Evolutionary conservation across 345 rosid genomes (phyloP), one percentile per base, ranked within the genome.

Genomic region (Syzygium aqueum): DNA sequence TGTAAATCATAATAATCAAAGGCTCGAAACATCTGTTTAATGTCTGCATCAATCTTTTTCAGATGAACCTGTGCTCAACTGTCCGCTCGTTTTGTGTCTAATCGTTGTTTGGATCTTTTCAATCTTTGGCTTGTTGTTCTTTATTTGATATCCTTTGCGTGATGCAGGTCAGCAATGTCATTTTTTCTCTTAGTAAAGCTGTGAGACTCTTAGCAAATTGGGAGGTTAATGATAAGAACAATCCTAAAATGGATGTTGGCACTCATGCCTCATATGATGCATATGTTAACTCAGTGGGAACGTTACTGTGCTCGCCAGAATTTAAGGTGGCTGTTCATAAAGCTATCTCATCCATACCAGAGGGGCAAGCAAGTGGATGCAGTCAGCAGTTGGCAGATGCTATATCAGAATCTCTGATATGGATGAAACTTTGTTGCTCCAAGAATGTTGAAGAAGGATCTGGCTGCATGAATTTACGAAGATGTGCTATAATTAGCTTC

Each of bases 281-380:
- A 83, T 92, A 86, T 86, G 92, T 89, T 85, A 89, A 89, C 89
- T 90, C 94, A 43, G 92, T 95, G 51, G 93, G 89, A 88, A 86
- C 87, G 84, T 91, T 97, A 85, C 73, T 93, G 49, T 91, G 94
- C 85, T 91, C 95, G 19, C 92, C 93, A 86, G 93, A 89, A 63
- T 89, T 95, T 89, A 93, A 92, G 91, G 90, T 91, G 73, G 95
- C 96, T 77, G 82, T 94, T 86, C 91, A 91, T 87, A 90, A 88
- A 54, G 95, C 94, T 86, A 88, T 93, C 86, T 92, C 90, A 87
- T 93, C 92, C 89, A 91, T 94, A 88, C 98, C 99, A 90, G 99
- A 95, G 93, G 99, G 98, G 88, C 99, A 96, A 92, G 96, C 92
- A 49, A 89, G 96, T 92, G 94, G 91, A 86, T 95, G 94, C 87